Evolutionary conservation across 352 stramenopile species (phyloP).

Genomic region (Phytophthora crassamura): DNA sequence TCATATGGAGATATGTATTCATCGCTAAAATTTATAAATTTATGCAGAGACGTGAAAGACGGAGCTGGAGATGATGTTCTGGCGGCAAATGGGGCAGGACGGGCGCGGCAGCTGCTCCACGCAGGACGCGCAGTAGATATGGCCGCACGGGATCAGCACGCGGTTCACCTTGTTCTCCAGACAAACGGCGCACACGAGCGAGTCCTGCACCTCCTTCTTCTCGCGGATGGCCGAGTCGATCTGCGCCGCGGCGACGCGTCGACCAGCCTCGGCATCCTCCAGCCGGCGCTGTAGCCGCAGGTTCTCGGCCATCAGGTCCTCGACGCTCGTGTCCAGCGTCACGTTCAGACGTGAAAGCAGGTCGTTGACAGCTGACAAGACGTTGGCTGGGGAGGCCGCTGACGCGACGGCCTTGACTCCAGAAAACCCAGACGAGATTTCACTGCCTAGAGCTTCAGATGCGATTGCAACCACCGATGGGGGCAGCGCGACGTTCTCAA

Average conservation of each 20-base stretch:
- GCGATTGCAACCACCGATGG: slow-evolving; percentile 36
- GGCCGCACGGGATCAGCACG: slow-evolving; percentile 83
- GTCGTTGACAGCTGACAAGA: slow-evolving; percentile 83
- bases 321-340: slow-evolving; percentile 67
- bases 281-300: slow-evolving; percentile 66
- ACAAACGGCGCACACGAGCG: slow-evolving; percentile 81
- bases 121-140: slow-evolving; percentile 84
- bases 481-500: slow-evolving; percentile 20
- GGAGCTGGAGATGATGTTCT: slow-evolving; percentile 65
- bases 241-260: slow-evolving; percentile 58
- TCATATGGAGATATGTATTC: no score
- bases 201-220: slow-evolving; percentile 78
- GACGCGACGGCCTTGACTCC: not conserved
- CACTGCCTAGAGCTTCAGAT: slow-evolving; percentile 15
- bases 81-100: slow-evolving; percentile 76
- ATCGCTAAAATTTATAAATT: no score
- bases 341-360: slow-evolving; percentile 74
- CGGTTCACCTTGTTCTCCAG: slow-evolving; percentile 84
- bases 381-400: slow-evolving; percentile 45
- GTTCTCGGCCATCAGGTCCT: slow-evolving; percentile 74
- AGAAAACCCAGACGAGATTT: slow-evolving; percentile 16
- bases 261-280: slow-evolving; percentile 68
- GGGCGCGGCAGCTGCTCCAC: slow-evolving; percentile 62
- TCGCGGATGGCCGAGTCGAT: slow-evolving; percentile 76
- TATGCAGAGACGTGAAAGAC: slow-evolving; percentile 76